Conservation (phyloP, 2,329 filamentous ascomycete species). For the Pseudogymnoascus sp. region DNA sequence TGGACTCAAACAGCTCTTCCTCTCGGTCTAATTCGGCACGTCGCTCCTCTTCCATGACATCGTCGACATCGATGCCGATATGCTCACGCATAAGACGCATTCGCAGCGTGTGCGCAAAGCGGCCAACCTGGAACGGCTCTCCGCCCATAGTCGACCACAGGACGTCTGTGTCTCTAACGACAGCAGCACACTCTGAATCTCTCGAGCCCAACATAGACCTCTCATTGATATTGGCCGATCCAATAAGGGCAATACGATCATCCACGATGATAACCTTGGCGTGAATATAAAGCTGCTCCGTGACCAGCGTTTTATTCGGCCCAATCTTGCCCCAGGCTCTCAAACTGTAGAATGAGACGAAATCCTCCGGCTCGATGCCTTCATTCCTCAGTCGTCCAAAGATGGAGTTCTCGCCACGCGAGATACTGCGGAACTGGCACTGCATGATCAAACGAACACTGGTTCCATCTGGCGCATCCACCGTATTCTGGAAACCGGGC, state of each 20-base stretch:
- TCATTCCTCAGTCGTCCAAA: constrained; percentile 75
- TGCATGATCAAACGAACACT: constrained; percentile 95
- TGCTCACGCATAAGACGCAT: constrained; percentile 96
- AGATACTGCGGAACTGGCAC: constrained; percentile 94
- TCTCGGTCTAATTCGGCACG: constrained; percentile 57
- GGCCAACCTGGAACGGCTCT: constrained; percentile 78
- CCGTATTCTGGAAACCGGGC: constrained; percentile 97
- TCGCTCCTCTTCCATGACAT: constrained; percentile 73
- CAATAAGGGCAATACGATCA: constrained; percentile 86
- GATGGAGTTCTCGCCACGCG: constrained; percentile 83
- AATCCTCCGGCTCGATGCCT: constrained; percentile 88
- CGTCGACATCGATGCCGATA: constrained; percentile 89
- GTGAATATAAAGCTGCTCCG: constrained; percentile 96
- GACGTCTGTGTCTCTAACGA: constrained; percentile 90
- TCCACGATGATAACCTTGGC: constrained; percentile 96
- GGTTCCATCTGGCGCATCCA: constrained; percentile 87
- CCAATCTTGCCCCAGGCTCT: constrained; percentile 90
- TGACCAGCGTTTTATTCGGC: constrained; percentile 73
- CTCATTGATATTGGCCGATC: constrained; percentile 98
- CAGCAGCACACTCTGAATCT: constrained; percentile 85
- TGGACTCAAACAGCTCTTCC: constrained; percentile 44
- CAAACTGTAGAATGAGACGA: constrained; percentile 90
- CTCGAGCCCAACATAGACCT: constrained; percentile 87
- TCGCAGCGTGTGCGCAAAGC: constrained; percentile 87
- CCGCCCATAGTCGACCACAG: constrained; percentile 88